A percentile compares a stretch with the other conserved stretches of the same genome.
These are phyloP conservation scores for Sugiyamaella chiloensis DNA, from an alignment of 805 yeast species.

Conservation along the genomic window DNA sequence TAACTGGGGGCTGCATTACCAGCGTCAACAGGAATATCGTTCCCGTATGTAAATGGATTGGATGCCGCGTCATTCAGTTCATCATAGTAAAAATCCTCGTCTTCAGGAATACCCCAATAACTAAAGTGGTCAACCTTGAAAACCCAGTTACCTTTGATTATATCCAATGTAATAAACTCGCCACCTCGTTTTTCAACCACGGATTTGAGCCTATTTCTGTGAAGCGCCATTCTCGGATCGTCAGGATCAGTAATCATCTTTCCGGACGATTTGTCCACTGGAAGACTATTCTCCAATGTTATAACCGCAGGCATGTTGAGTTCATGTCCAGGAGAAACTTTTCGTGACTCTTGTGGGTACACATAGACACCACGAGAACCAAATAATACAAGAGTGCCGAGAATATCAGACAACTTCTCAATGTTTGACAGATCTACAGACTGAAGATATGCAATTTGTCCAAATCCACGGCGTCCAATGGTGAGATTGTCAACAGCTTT, in stretches of 20 bases:
- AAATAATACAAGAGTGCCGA: slow-evolving; percentile 64
- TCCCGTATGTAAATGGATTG: not conserved
- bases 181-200: slow-evolving; percentile 61
- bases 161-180: slow-evolving; percentile 77
- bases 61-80: slow-evolving; percentile 41
- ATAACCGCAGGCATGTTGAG: slow-evolving; percentile 70
- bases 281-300: slow-evolving; percentile 73
- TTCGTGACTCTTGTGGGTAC: slow-evolving; percentile 60
- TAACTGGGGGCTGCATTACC: not conserved
- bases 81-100: slow-evolving; percentile 47
- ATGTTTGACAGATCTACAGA: slow-evolving; percentile 77
- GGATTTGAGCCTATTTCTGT: slow-evolving; percentile 42
- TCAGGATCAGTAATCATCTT: slow-evolving; percentile 65
- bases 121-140: slow-evolving; percentile 89
- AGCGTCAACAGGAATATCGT: not conserved
- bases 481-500: slow-evolving; percentile 57
- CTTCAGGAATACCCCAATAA: slow-evolving; percentile 72
- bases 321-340: slow-evolving; percentile 68
- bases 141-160: slow-evolving; percentile 69
- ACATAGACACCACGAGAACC: slow-evolving; percentile 58
- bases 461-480: slow-evolving; percentile 72
- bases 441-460: slow-evolving; percentile 61
- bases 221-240: slow-evolving; percentile 50
- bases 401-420: slow-evolving; percentile 54
- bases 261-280: slow-evolving; percentile 55